Evolutionary conservation across 305 asterid species (phyloP).

Genomic region (Ajuga reptans): DNA sequence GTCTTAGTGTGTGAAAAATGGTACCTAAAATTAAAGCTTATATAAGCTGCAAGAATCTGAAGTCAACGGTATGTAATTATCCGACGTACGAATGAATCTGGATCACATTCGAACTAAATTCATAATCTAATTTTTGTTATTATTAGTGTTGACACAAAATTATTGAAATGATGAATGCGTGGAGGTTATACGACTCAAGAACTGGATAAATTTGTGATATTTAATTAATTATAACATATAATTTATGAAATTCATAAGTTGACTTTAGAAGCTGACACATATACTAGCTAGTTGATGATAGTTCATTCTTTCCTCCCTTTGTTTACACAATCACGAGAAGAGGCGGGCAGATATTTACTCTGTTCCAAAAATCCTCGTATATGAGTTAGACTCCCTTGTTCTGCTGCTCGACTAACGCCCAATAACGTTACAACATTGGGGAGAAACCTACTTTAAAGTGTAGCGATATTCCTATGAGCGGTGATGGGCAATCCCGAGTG

Average conservation of each 20-base stretch:
- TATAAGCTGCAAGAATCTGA: conserved; percentile 10
- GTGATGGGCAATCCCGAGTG: too few relatives aligned
- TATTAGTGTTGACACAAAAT: not conserved
- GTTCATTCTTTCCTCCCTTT: not conserved
- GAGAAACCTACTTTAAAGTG: too few relatives aligned
- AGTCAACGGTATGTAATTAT: conserved; percentile 22
- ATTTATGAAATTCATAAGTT: conserved; percentile 13
- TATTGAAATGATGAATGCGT: conserved; percentile 15
- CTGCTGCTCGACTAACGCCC: too few relatives aligned
- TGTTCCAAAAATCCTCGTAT: too few relatives aligned
- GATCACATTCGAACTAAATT: conserved; percentile 26
- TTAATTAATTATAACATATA: not conserved
- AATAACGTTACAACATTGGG: too few relatives aligned
- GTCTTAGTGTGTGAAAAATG: not conserved
- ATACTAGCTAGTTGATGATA: too few relatives aligned
- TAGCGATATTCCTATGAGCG: too few relatives aligned
- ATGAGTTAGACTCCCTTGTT: too few relatives aligned
- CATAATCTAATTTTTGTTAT: not conserved
- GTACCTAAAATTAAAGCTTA: not conserved
- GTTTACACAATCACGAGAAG: not conserved
- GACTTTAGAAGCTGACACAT: conserved; percentile 18
- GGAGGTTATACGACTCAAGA: not conserved
- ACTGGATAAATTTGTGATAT: conserved; percentile 14
- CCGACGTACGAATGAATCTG: conserved; percentile 21
- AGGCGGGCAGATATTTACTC: too few relatives aligned